These are phyloP conservation scores for Penicillium sp. DNA, from an alignment of 2,329 filamentous ascomycete species.

Conservation along the genomic window DNA sequence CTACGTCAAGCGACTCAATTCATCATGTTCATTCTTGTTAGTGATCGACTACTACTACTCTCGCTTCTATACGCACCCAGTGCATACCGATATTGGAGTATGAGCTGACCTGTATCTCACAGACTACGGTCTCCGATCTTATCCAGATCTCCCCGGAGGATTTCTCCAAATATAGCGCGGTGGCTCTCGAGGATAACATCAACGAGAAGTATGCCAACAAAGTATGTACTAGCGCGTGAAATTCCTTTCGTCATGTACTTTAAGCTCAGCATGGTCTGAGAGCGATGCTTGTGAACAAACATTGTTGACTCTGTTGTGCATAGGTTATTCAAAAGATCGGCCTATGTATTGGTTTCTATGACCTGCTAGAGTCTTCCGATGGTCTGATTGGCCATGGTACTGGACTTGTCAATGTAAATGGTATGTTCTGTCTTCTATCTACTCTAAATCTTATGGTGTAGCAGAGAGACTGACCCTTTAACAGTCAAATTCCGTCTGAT, in stretches of 20 bases:
- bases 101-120: too few relatives aligned
- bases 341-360: constrained; percentile 86
- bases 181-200: constrained; percentile 91
- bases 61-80: too few relatives aligned
- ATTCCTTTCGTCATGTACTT: too few relatives aligned
- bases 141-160: constrained; percentile 86
- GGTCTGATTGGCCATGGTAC: constrained; percentile 88
- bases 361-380: constrained; percentile 79
- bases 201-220: constrained; percentile 96
- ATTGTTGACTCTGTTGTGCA: neutral
- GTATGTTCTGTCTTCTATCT: constrained; percentile 38
- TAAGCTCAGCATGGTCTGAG: too few relatives aligned
- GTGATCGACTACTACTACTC: too few relatives aligned
- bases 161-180: constrained; percentile 68
- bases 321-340: constrained; percentile 86
- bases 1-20: too few relatives aligned
- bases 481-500: constrained; percentile 84
- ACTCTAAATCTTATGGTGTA: neutral
- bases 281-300: too few relatives aligned
- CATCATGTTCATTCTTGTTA: too few relatives aligned
- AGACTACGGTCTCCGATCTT: constrained; percentile 91
- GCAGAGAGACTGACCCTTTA: constrained; percentile 6
- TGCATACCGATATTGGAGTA: too few relatives aligned
- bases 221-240: too few relatives aligned
- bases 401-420: constrained; percentile 91